phyloP scores from a whole-genome alignment of 257 asterid species.

The Coffea canephora region DNA sequence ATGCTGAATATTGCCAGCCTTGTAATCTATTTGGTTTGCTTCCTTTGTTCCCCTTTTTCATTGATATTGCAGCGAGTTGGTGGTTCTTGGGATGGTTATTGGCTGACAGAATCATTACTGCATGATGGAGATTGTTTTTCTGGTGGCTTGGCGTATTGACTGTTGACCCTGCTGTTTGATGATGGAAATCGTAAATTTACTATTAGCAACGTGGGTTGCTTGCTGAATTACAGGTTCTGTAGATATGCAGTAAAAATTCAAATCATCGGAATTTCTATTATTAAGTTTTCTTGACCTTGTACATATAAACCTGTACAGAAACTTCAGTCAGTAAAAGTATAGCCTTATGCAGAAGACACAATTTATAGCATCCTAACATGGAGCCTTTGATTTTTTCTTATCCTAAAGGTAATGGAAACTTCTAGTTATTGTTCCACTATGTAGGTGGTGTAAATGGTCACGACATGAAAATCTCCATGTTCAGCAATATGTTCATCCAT shows the following conservation, averaged over 20 bases:
- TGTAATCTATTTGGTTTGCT: background rate
- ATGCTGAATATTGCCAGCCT: background rate
- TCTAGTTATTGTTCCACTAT: no score
- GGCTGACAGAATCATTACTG: conserved; percentile 89
- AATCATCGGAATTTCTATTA: background rate
- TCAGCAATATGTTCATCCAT: background rate
- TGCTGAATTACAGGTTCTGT: background rate
- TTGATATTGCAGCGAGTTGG: conserved; percentile 65
- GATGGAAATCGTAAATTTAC: background rate
- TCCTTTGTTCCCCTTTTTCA: background rate
- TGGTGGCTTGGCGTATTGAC: conserved; percentile 79
- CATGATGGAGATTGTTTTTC: conserved; percentile 84
- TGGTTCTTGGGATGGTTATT: conserved; percentile 96
- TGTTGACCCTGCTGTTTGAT: background rate
- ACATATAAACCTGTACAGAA: background rate
- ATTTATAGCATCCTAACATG: background rate
- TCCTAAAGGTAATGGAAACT: background rate
- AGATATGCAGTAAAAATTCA: background rate
- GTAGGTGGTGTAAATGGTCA: background rate
- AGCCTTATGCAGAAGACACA: background rate
- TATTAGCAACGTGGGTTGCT: background rate
- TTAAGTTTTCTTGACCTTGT: background rate
- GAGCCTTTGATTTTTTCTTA: background rate
- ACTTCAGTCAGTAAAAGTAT: background rate
- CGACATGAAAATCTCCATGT: background rate